Evolutionary conservation across 2,329 filamentous ascomycete genomes (phyloP).

Genomic region (Aureobasidium zeae): DNA sequence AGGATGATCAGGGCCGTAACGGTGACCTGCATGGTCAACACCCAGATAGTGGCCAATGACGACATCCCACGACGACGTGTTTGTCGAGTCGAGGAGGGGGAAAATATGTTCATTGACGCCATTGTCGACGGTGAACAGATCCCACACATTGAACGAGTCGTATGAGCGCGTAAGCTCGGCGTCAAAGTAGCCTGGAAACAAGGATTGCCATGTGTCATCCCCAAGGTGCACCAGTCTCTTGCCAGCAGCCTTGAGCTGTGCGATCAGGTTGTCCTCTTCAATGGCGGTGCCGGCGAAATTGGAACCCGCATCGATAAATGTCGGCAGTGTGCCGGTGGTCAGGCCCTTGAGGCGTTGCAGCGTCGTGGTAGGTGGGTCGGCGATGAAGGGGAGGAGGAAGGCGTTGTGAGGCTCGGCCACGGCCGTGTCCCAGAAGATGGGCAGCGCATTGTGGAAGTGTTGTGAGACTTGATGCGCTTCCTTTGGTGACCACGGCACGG

Average conservation of each 20-base stretch:
- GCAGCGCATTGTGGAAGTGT: constrained; percentile 79
- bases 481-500: constrained; percentile 56
- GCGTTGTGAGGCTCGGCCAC: constrained; percentile 66
- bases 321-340: constrained; percentile 89
- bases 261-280: constrained; percentile 76
- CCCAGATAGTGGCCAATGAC: constrained; percentile 89
- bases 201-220: constrained; percentile 93
- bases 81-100: constrained; percentile 61
- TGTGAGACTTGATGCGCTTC: constrained; percentile 43
- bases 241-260: constrained; percentile 53
- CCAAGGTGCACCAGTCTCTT: constrained; percentile 85
- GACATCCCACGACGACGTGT: constrained; percentile 75
- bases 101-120: constrained; percentile 87
- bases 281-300: constrained; percentile 95
- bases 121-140: constrained; percentile 92
- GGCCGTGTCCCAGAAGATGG: constrained; percentile 77
- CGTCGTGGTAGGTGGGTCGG: constrained; percentile 89
- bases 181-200: constrained; percentile 93
- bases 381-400: constrained; percentile 88
- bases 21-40: constrained; percentile 92
- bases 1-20: constrained; percentile 85
- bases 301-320: constrained; percentile 86
- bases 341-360: constrained; percentile 86
- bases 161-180: constrained; percentile 76
- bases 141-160: constrained; percentile 98